phyloP scores from a whole-genome alignment of 768 basidiomycete species.

The Pleurotus pulmonarius region DNA sequence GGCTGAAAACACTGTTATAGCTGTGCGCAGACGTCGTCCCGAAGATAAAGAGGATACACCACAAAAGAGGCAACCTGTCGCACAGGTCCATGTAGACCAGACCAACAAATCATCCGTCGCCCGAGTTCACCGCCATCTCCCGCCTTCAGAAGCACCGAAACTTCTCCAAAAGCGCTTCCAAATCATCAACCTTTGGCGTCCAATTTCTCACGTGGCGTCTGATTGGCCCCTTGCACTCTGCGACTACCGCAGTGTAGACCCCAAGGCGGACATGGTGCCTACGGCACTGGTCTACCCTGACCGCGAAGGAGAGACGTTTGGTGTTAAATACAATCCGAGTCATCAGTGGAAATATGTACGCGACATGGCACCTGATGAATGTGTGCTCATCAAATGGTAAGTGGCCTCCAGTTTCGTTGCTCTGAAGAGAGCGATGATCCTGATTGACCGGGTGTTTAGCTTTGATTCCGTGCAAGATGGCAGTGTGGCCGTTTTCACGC shows the following conservation, averaged over 20 bases:
- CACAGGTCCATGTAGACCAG: slow-evolving; percentile 50
- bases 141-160: slow-evolving; percentile 36
- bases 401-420: slow-evolving; percentile 9
- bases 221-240: slow-evolving; percentile 52
- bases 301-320: slow-evolving; percentile 48
- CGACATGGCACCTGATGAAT: slow-evolving; percentile 45
- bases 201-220: slow-evolving; percentile 40
- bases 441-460: slow-evolving; percentile 16
- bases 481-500: slow-evolving; percentile 41
- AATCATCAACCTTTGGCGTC: slow-evolving; percentile 61
- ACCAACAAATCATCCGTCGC: slow-evolving; percentile 37
- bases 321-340: slow-evolving; percentile 38
- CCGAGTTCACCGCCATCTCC: slow-evolving; percentile 50
- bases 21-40: slow-evolving; percentile 43
- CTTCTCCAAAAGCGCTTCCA: slow-evolving; percentile 49
- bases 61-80: slow-evolving; percentile 41
- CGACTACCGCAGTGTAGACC: slow-evolving; percentile 44
- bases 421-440: not conserved
- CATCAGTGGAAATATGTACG: slow-evolving; percentile 51
- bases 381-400: slow-evolving; percentile 52
- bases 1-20: slow-evolving; percentile 16
- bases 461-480: slow-evolving; percentile 38
- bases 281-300: slow-evolving; percentile 45
- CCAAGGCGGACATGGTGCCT: slow-evolving; percentile 37
- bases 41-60: slow-evolving; percentile 29